Percentiles rank a stretch among this genome's conserved stretches.
These are phyloP conservation scores for Hordeum vulgare DNA, from an alignment of 176 grass and related monocot species.

Conservation along the genomic window MorexV3_pseudomolecules_assembly NC_058518.1:29961969-29962468, in stretches of 20 bases:
- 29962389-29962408: background rate
- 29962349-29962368: background rate
- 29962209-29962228: background rate
- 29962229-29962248: background rate
- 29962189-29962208: background rate
- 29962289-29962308: background rate
- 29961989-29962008: background rate
- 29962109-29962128: background rate
- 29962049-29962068: too few relatives aligned
- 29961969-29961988: background rate
- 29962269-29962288: background rate
- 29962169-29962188: background rate
- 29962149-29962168: background rate
- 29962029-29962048: too few relatives aligned
- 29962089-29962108: background rate
- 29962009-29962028: too few relatives aligned
- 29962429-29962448: background rate
- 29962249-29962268: background rate
- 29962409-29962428: background rate
- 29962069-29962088: background rate
- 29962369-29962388: background rate
- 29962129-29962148: background rate
- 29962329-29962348: background rate
- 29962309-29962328: background rate
- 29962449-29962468: background rate